Evolutionary conservation across 306 rosid genomes (phyloP), one percentile per base, ranked within the genome.

Genomic region (Pterocarpus macrocarpus): DNA sequence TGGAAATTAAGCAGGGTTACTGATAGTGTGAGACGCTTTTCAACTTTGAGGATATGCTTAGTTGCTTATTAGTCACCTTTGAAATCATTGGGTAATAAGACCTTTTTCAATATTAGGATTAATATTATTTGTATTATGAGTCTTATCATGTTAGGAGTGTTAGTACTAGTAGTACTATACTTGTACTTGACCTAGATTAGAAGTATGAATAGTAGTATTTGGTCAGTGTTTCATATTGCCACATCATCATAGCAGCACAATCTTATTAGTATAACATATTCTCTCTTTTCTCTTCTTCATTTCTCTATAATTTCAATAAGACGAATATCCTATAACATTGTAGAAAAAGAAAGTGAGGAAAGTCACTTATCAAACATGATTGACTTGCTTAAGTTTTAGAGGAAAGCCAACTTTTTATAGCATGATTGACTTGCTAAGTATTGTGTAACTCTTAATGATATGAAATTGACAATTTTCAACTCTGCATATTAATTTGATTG

Each of bases 141-240:
- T 63, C 45, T 50, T 80, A 11, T 16, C 9, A 12, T 73, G 78
- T 75, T 6, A 9, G 71, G 16, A 62, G 36, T 45, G 33, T 36
- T 49, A 34, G 64, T 17, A 16, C 53, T 16, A 56, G 22, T 13
- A 2, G 35, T 61, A 53, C 66, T 55, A 3, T 41, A 55, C 69
- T 43, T 9, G 80, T 80, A 16, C 69, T 53, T 45, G 35, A 75
- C 28, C 53, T 75, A 64, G 34, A 78, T 41, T 78, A 55, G 28
- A 22, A 30, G 59, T 30, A 75, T 34, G 49, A 59, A 59, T 53
- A 61, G 16, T 59, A 4, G 56, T 39, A 75, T 73, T 62, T 33
- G 62, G 28, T 49, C 38, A 47, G 57, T 30, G 33, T 43, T 59
- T 74, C 59, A 57, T 6, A 64, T 22, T 33, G 17, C 8, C 36